Percentiles rank a stretch among this genome's conserved stretches.
Conservation (phyloP, 768 basidiomycete genomes). For the Suillus lakei region DNA sequence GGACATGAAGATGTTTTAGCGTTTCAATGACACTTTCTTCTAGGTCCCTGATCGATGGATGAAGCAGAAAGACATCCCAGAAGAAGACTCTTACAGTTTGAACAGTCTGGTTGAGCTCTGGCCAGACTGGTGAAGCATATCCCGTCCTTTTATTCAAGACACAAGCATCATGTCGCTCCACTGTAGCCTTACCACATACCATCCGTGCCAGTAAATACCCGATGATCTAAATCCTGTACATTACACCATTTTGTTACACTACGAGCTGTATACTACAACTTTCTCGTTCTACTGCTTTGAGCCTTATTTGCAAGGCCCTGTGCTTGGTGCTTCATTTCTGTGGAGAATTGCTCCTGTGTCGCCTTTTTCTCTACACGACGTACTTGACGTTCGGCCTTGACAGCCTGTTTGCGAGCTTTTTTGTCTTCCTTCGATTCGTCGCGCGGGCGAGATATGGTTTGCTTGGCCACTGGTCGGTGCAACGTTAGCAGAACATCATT, state of each 20-base stretch:
- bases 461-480: slow-evolving; percentile 20
- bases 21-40: slow-evolving; percentile 6
- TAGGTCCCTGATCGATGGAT: slow-evolving; percentile 92
- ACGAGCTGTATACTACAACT: slow-evolving; percentile 19
- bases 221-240: slow-evolving; percentile 6
- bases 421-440: slow-evolving; percentile 80
- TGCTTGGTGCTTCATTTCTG: slow-evolving; percentile 67
- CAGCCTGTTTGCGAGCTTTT: slow-evolving; percentile 69
- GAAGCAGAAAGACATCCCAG: slow-evolving; percentile 80
- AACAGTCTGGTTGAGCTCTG: slow-evolving; percentile 58
- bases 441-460: slow-evolving; percentile 71
- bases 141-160: background rate
- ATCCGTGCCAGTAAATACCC: slow-evolving; percentile 6
- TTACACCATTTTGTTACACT: slow-evolving; percentile 2
- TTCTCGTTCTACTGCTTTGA: slow-evolving; percentile 27
- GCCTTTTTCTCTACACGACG: slow-evolving; percentile 72
- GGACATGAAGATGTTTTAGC: background rate
- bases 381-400: slow-evolving; percentile 67
- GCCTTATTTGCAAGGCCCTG: slow-evolving; percentile 50
- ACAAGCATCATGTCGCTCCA: slow-evolving; percentile 3
- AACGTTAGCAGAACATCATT: slow-evolving; percentile 9
- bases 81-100: slow-evolving; percentile 67
- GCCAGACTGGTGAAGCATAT: slow-evolving; percentile 58
- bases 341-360: slow-evolving; percentile 63
- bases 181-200: slow-evolving; percentile 7